phyloP scores from a whole-genome alignment of 2,329 filamentous ascomycete genomes.

The Grosmannia penicillata region DNA sequence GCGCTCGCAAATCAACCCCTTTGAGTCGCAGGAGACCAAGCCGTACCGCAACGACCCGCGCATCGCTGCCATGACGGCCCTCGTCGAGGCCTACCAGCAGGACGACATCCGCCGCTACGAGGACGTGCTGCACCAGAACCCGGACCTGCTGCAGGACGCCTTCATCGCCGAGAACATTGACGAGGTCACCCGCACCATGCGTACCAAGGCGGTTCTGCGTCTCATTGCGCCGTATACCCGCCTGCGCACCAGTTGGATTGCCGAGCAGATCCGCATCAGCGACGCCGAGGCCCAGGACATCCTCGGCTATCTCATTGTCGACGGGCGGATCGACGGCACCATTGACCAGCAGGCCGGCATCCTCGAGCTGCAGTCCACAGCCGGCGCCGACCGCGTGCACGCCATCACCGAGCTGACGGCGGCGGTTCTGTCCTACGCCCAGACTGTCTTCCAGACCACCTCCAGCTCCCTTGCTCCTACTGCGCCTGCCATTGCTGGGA shows the following conservation, averaged over 20 bases:
- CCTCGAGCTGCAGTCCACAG: conserved; percentile 61
- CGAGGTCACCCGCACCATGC: conserved; percentile 95
- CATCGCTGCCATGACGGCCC: conserved; percentile 91
- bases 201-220: conserved; percentile 87
- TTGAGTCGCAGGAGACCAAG: conserved; percentile 97
- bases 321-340: conserved; percentile 71
- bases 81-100: conserved; percentile 90
- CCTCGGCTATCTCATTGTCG: conserved; percentile 83
- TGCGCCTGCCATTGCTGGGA: too few relatives aligned
- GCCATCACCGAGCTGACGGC: conserved; percentile 60
- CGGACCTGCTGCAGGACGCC: conserved; percentile 75
- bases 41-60: conserved; percentile 92
- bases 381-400: conserved; percentile 58
- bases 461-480: too few relatives aligned
- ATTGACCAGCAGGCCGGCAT: conserved; percentile 81
- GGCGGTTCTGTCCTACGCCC: conserved; percentile 55
- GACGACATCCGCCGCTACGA: conserved; percentile 92
- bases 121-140: conserved; percentile 71
- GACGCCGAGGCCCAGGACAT: conserved; percentile 86
- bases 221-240: conserved; percentile 89
- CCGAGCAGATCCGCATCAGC: conserved; percentile 73
- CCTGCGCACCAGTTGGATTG: conserved; percentile 79
- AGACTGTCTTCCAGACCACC: conserved; percentile 59
- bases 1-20: conserved; percentile 96
- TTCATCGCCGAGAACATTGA: conserved; percentile 99